phyloP scores from a whole-genome alignment of 176 grass and related monocot species.

The Juncus effusus region DNA sequence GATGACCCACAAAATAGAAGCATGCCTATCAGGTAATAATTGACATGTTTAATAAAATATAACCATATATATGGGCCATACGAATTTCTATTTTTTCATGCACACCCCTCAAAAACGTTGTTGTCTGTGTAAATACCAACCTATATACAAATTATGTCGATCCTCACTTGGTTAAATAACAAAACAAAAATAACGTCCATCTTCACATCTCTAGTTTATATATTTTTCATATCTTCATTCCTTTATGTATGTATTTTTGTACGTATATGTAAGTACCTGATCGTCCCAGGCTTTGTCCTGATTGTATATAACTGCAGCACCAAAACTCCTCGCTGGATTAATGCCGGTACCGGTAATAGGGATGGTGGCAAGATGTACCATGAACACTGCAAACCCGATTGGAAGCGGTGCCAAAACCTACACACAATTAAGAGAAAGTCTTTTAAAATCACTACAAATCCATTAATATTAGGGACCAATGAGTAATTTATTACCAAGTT shows the following conservation, averaged over 20 bases:
- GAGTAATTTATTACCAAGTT: background rate
- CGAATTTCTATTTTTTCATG: background rate
- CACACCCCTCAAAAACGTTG: constrained; percentile 3
- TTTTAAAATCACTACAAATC: background rate
- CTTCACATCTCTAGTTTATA: no score
- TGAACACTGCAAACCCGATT: constrained; percentile 87
- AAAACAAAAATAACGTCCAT: no score
- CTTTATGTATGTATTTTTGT: no score
- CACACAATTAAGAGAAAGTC: background rate
- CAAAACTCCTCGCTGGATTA: constrained; percentile 78
- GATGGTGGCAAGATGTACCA: constrained; percentile 88
- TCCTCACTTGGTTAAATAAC: no score
- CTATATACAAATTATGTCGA: no score
- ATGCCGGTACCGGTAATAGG: constrained; percentile 87
- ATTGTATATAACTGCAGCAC: constrained; percentile 70
- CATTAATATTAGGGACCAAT: background rate
- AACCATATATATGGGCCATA: no score
- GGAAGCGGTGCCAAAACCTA: constrained; percentile 83
- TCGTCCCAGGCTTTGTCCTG: constrained; percentile 64
- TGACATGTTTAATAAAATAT: no score
- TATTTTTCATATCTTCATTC: no score
- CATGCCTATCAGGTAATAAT: no score
- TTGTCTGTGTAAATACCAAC: background rate
- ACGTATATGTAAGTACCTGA: constrained; percentile 35
- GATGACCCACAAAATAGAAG: background rate